Conservation (phyloP, 2,329 filamentous ascomycete genomes). For the Penicillium sp. region DNA sequence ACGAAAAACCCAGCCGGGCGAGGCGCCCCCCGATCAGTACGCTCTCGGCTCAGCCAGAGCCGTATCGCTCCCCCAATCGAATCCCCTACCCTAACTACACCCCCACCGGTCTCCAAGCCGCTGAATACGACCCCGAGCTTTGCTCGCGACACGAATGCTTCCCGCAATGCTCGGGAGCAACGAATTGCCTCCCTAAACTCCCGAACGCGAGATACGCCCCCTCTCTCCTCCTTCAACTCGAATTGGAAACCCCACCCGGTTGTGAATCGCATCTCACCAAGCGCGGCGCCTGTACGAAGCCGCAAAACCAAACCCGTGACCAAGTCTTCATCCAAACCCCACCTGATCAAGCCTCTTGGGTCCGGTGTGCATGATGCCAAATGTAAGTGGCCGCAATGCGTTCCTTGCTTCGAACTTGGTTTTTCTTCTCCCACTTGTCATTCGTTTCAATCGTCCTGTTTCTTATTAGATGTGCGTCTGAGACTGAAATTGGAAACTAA, state of each 20-base stretch:
- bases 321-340: constrained; percentile 63
- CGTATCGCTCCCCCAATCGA: constrained; percentile 35
- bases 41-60: constrained; percentile 52
- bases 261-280: constrained; percentile 52
- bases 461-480: background rate
- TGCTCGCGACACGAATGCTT: constrained; percentile 67
- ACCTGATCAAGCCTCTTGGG: constrained; percentile 83
- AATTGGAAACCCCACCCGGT: constrained; percentile 62
- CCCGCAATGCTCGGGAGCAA: constrained; percentile 64
- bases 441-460: background rate
- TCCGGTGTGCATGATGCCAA: constrained; percentile 73
- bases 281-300: constrained; percentile 51
- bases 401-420: background rate
- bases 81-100: constrained; percentile 56
- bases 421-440: background rate
- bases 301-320: constrained; percentile 42
- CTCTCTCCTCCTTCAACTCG: constrained; percentile 55
- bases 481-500: constrained; percentile 6
- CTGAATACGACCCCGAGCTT: constrained; percentile 61
- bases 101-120: constrained; percentile 55
- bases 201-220: constrained; percentile 44
- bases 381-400: constrained; percentile 59
- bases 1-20: constrained; percentile 74
- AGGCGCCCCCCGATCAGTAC: constrained; percentile 65
- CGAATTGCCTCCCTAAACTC: constrained; percentile 51